A percentile compares a stretch with the other conserved stretches of the same genome.
These are phyloP conservation scores for Microbotryum silenes-acaulis DNA, from an alignment of 1,284 basidiomycete species.

Conservation along the genomic window DNA sequence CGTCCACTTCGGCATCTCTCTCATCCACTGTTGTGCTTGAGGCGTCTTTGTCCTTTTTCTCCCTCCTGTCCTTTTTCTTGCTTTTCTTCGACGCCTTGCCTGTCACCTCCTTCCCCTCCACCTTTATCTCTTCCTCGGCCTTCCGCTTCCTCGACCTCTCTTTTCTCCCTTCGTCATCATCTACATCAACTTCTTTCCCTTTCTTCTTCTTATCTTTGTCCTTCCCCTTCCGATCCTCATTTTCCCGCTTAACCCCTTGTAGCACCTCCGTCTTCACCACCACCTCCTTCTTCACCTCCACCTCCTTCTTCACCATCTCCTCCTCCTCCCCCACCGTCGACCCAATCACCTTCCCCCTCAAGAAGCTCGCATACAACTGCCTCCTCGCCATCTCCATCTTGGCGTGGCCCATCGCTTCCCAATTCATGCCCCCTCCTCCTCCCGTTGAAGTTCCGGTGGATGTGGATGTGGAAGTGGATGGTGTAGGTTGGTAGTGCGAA, in stretches of 20 bases:
- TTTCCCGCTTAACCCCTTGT: conserved; percentile 3
- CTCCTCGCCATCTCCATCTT: conserved; percentile 69
- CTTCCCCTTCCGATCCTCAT: neutral
- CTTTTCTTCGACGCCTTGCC: neutral
- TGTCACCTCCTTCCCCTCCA: conserved; percentile 4
- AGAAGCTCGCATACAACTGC: conserved; percentile 69
- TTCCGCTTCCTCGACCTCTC: neutral
- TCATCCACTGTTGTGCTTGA: neutral
- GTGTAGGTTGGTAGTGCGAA: conserved; percentile 16
- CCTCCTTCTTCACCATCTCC: neutral
- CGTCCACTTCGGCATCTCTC: neutral
- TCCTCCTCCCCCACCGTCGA: conserved; percentile 6
- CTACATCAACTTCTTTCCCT: neutral
- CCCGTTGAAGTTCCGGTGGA: conserved; percentile 27
- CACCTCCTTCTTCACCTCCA: neutral
- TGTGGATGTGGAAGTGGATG: conserved; percentile 43
- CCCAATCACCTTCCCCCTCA: conserved; percentile 50
- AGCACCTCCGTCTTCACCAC: no score
- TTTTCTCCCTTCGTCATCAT: neutral
- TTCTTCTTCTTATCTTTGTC: neutral
- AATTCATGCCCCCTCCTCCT: conserved; percentile 32
- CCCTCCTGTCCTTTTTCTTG: conserved; percentile 5
- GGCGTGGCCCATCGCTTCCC: conserved; percentile 56
- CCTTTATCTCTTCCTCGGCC: neutral
- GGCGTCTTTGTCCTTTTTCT: neutral